phyloP scores from a whole-genome alignment of 1,284 basidiomycete species.

The Fistulina hepatica region DNA sequence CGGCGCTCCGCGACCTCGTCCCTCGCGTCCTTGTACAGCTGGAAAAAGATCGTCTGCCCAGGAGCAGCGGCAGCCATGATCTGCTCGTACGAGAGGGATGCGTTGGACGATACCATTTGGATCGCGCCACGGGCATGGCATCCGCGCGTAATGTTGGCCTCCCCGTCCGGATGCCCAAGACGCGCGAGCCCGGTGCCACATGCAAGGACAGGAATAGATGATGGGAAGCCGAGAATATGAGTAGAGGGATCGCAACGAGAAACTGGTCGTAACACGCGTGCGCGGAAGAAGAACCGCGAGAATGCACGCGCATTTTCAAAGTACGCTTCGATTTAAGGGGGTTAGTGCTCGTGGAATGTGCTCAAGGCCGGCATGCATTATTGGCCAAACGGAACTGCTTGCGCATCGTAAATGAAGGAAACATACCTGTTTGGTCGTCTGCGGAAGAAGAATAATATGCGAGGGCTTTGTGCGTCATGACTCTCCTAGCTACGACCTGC shows the following conservation, averaged over 20 bases:
- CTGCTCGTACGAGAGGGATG: slow-evolving; percentile 66
- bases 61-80: slow-evolving; percentile 51
- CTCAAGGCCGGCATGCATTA: slow-evolving; percentile 4
- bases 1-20: slow-evolving; percentile 60
- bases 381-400: background rate
- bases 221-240: slow-evolving; percentile 62
- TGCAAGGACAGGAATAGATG: slow-evolving; percentile 77
- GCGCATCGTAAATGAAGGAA: slow-evolving; percentile 4
- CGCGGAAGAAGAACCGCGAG: slow-evolving; percentile 71
- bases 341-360: slow-evolving; percentile 5
- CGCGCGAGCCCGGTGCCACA: slow-evolving; percentile 83
- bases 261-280: slow-evolving; percentile 68
- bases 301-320: slow-evolving; percentile 66
- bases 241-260: slow-evolving; percentile 64
- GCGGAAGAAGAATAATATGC: slow-evolving; percentile 78
- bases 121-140: slow-evolving; percentile 65
- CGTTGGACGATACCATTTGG: slow-evolving; percentile 85
- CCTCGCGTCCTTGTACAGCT: slow-evolving; percentile 78
- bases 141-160: slow-evolving; percentile 74
- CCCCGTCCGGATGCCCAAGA: slow-evolving; percentile 80
- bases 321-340: slow-evolving; percentile 35
- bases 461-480: slow-evolving; percentile 62
- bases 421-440: slow-evolving; percentile 73
- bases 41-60: slow-evolving; percentile 72
- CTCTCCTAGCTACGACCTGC: slow-evolving; percentile 49